phyloP scores from a whole-genome alignment of 2,329 filamentous ascomycete species.

The Grosmannia penicillata region DNA sequence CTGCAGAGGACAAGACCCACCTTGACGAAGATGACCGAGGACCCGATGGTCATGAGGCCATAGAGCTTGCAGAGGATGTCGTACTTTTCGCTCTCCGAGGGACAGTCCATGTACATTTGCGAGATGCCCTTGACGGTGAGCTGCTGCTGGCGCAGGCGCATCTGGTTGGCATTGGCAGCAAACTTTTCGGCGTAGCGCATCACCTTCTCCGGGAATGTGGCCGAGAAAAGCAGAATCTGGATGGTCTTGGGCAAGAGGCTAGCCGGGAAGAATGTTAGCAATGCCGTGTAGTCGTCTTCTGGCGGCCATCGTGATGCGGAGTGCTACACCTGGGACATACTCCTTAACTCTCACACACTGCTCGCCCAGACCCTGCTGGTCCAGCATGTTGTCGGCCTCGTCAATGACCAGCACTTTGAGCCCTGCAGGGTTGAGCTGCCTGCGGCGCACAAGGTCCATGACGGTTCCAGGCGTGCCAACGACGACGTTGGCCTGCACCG shows the following conservation, averaged over 20 bases:
- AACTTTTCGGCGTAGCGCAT: slow-evolving; percentile 72
- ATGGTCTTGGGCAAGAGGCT: slow-evolving; percentile 59
- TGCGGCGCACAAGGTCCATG: slow-evolving; percentile 68
- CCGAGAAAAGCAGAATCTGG: slow-evolving; percentile 93
- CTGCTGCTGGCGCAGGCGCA: slow-evolving; percentile 79
- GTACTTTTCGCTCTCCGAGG: slow-evolving; percentile 71
- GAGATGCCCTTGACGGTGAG: slow-evolving; percentile 95
- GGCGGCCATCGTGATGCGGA: no score
- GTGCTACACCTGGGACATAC: slow-evolving; percentile 46
- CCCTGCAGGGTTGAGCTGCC: slow-evolving; percentile 54
- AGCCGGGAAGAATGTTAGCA: slow-evolving; percentile 6
- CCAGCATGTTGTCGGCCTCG: slow-evolving; percentile 97
- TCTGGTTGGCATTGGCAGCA: slow-evolving; percentile 70
- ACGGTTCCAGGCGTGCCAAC: slow-evolving; percentile 92
- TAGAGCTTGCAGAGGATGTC: slow-evolving; percentile 83
- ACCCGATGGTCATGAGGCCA: slow-evolving; percentile 88
- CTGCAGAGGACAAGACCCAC: slow-evolving; percentile 29
- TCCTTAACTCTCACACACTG: slow-evolving; percentile 83
- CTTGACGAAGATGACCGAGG: slow-evolving; percentile 95
- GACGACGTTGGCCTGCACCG: slow-evolving; percentile 62
- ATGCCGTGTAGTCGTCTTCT: background rate
- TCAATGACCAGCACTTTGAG: slow-evolving; percentile 82
- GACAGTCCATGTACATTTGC: slow-evolving; percentile 93
- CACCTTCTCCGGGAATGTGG: slow-evolving; percentile 79
- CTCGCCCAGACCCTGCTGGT: slow-evolving; percentile 86